Conservation (phyloP, 1,284 basidiomycete species). For the Ganoderma resinaceum region DNA sequence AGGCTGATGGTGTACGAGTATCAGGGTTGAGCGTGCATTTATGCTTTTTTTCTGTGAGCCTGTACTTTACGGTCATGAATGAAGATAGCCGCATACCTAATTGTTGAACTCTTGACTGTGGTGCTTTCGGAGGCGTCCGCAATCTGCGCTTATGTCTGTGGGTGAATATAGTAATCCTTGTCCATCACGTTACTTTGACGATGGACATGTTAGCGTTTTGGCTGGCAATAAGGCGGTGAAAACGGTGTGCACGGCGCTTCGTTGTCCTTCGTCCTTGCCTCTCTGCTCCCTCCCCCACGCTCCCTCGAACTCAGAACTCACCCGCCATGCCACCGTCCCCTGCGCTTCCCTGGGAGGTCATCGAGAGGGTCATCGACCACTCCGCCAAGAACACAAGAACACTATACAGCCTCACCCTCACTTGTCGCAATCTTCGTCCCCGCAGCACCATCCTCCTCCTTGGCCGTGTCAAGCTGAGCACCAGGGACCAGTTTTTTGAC, state of each 20-base stretch:
- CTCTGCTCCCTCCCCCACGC: not conserved
- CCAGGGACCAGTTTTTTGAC: not conserved
- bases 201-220: no score
- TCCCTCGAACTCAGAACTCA: conserved; percentile 57
- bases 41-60: not conserved
- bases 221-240: not conserved
- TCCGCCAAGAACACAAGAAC: no score
- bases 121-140: no score
- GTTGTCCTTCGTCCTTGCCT: no score
- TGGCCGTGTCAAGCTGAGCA: not conserved
- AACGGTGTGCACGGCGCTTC: not conserved
- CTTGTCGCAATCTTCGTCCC: not conserved
- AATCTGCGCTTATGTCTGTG: no score
- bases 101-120: no score
- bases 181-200: no score
- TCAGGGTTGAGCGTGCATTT: not conserved
- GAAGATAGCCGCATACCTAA: no score
- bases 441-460: not conserved
- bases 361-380: not conserved
- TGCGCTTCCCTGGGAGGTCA: not conserved
- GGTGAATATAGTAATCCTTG: no score
- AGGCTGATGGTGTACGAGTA: conserved; percentile 24
- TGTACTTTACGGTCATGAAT: no score
- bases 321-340: not conserved
- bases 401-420: not conserved